Conservation (phyloP, 2,329 filamentous ascomycete genomes). For the Phialemonium atrogriseum region DNA sequence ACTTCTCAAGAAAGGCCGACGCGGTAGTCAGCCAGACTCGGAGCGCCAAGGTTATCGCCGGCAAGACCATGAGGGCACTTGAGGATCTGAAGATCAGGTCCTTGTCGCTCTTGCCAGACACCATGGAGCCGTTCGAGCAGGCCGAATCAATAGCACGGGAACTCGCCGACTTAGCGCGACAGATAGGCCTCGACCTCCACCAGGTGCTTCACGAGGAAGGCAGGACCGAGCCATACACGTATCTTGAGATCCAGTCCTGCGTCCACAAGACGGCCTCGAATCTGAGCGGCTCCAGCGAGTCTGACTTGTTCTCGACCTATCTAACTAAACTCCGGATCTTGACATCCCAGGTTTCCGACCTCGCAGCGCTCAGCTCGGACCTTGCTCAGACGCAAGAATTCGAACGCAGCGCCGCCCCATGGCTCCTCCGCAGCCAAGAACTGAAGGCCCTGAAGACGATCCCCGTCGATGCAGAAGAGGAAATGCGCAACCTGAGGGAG, state of each 20-base stretch:
- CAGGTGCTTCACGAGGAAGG: constrained; percentile 63
- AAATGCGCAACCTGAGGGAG: constrained; percentile 71
- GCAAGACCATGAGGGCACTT: constrained; percentile 68
- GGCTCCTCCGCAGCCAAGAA: constrained; percentile 74
- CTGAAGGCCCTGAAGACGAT: constrained; percentile 75
- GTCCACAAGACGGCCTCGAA: constrained; percentile 48
- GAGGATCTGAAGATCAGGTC: constrained; percentile 71
- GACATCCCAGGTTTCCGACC: constrained; percentile 56
- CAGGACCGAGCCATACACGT: constrained; percentile 57
- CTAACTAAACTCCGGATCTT: constrained; percentile 57
- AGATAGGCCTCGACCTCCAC: constrained; percentile 59
- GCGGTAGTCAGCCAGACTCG: constrained; percentile 65
- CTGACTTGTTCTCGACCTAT: constrained; percentile 64
- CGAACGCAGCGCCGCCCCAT: constrained; percentile 67
- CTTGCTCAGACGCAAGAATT: constrained; percentile 71
- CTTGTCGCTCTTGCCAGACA: constrained; percentile 62
- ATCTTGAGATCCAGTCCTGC: constrained; percentile 56
- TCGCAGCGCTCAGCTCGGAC: constrained; percentile 62
- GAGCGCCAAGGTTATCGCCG: constrained; percentile 73
- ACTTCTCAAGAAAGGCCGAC: constrained; percentile 65
- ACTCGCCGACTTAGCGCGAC: constrained; percentile 57
- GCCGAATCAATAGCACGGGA: constrained; percentile 57
- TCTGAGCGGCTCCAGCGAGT: constrained; percentile 48
- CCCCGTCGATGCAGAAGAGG: constrained; percentile 75
- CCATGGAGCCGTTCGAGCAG: constrained; percentile 59